These are phyloP conservation scores for Entomophthora muscae DNA, from an alignment of 371 early-diverging fungal species.

Conservation along the genomic window DNA sequence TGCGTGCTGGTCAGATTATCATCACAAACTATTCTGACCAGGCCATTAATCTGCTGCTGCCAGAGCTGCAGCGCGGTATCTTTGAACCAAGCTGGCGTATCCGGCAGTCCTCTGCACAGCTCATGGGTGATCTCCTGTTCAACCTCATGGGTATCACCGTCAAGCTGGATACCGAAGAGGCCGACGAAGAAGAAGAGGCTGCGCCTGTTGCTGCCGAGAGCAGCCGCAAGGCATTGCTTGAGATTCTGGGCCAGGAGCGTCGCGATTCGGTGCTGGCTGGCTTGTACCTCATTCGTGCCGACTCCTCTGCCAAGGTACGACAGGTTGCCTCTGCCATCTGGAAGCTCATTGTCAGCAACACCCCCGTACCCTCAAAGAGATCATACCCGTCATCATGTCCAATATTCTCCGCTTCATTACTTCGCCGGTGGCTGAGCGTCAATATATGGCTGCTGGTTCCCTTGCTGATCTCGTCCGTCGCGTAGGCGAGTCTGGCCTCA, in stretches of 20 bases:
- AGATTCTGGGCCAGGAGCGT: constrained; percentile 71
- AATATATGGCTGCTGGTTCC: constrained; percentile 72
- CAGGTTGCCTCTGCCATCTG: constrained; percentile 80
- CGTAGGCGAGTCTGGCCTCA: constrained; percentile 76
- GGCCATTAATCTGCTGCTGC: constrained; percentile 77
- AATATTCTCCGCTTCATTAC: constrained; percentile 69
- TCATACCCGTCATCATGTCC: constrained; percentile 68
- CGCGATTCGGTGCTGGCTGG: constrained; percentile 78
- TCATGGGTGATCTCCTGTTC: constrained; percentile 87
- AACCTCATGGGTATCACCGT: constrained; percentile 71
- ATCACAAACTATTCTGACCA: constrained; percentile 73
- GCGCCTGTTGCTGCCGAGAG: constrained; percentile 33
- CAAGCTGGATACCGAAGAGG: constrained; percentile 29
- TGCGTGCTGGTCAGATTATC: constrained; percentile 84
- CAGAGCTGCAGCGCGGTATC: constrained; percentile 77
- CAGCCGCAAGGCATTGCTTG: constrained; percentile 54
- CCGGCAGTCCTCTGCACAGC: constrained; percentile 82
- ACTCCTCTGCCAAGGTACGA: constrained; percentile 67
- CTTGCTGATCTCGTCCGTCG: constrained; percentile 90
- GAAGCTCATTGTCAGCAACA: constrained; percentile 89
- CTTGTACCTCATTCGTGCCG: constrained; percentile 79
- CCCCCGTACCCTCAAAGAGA: constrained; percentile 89
- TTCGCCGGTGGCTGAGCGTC: constrained; percentile 45
- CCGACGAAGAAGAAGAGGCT: constrained; percentile 32
- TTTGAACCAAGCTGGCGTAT: constrained; percentile 90